Percentiles rank a stretch among this genome's conserved stretches.
Evolutionary conservation across 2,329 filamentous ascomycete species (phyloP).

Genomic region (Paracamarosporium sp.): DNA sequence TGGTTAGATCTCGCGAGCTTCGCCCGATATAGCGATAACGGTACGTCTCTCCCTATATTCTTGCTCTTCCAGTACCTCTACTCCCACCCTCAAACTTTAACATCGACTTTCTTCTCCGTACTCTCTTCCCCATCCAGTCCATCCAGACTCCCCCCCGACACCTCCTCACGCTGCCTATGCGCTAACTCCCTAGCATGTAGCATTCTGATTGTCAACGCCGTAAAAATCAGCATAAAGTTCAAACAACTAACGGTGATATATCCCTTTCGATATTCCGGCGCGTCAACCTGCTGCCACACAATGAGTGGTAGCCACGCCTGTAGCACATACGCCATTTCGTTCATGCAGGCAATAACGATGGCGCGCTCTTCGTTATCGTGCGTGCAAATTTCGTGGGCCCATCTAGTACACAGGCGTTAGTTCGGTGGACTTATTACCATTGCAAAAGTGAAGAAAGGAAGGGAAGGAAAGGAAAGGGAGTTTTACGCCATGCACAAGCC

Average conservation of each 20-base stretch:
- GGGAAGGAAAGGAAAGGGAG: too few species aligned
- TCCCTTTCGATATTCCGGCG: slow-evolving; percentile 66
- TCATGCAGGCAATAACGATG: slow-evolving; percentile 70
- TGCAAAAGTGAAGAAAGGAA: too few species aligned
- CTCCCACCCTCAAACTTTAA: neutral
- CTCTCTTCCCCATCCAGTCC: neutral
- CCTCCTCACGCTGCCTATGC: neutral
- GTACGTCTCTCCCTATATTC: too few species aligned
- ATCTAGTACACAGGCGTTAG: slow-evolving; percentile 35
- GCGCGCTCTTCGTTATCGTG: slow-evolving; percentile 70
- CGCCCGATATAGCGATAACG: too few species aligned
- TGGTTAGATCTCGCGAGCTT: too few species aligned
- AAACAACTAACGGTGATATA: slow-evolving; percentile 56
- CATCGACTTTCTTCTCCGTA: neutral
- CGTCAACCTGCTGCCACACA: slow-evolving; percentile 70
- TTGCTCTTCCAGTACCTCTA: neutral
- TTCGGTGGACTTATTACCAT: slow-evolving; percentile 5
- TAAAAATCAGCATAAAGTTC: slow-evolving; percentile 54
- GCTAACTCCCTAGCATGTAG: slow-evolving; percentile 51
- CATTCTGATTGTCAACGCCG: slow-evolving; percentile 55
- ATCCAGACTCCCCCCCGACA: neutral
- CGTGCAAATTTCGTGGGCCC: slow-evolving; percentile 63
- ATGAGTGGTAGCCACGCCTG: slow-evolving; percentile 73
- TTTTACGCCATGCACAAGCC: slow-evolving; percentile 59
- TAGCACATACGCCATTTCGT: slow-evolving; percentile 72